Evolutionary conservation across 2,329 filamentous ascomycete species (phyloP).

Genomic region (Chalaropsis ovoidea): DNA sequence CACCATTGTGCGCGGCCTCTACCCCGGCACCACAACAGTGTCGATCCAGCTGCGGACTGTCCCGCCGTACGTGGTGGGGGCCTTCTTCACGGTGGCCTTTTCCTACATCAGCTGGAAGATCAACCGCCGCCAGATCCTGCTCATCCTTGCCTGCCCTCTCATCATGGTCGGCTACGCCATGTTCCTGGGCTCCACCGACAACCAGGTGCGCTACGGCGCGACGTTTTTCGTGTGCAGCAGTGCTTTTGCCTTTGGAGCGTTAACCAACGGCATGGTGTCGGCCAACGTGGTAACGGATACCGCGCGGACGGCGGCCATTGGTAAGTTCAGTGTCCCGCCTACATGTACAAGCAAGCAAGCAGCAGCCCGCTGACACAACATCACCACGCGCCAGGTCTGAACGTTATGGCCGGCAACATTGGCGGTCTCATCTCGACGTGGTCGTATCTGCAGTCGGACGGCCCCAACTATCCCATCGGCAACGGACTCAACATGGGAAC

Average conservation of each 20-base stretch:
- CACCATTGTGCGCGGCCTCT: conserved; percentile 55
- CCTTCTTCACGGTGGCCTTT: conserved; percentile 48
- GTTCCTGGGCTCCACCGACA: conserved; percentile 44
- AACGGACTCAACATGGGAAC: conserved; percentile 61
- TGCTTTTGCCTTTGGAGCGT: conserved; percentile 50
- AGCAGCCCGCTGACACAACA: background rate
- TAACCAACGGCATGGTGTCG: conserved; percentile 52
- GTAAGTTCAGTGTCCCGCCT: conserved; percentile 33
- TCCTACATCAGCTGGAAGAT: conserved; percentile 48
- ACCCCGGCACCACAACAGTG: conserved; percentile 47
- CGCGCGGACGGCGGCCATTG: conserved; percentile 52
- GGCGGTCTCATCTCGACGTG: conserved; percentile 54
- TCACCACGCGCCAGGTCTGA: conserved; percentile 11
- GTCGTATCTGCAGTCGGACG: conserved; percentile 53
- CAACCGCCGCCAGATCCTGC: conserved; percentile 46
- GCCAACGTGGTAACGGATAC: conserved; percentile 58
- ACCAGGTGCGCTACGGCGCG: conserved; percentile 48
- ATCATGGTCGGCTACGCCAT: conserved; percentile 55
- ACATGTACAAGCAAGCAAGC: background rate
- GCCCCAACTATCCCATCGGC: conserved; percentile 56
- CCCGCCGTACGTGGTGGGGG: conserved; percentile 54
- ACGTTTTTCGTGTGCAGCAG: conserved; percentile 54
- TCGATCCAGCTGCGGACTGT: conserved; percentile 55
- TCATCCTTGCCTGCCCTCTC: conserved; percentile 45
- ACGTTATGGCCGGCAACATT: conserved; percentile 56